Evolutionary conservation across 805 yeast species (phyloP).

Genomic region (Ogataea philodendri): DNA sequence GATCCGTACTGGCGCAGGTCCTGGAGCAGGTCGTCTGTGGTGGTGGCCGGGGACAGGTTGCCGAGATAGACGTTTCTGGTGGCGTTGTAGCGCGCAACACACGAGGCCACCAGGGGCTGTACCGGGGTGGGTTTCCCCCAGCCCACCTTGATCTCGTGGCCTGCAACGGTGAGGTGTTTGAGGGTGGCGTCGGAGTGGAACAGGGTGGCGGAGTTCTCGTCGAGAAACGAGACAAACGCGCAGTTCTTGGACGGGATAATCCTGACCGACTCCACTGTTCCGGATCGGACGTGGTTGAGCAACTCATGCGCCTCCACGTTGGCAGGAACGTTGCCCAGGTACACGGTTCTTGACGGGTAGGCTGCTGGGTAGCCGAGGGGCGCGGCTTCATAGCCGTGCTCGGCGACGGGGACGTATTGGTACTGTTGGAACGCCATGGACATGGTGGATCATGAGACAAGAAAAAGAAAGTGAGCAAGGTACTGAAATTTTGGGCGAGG

Average conservation of each 20-base stretch:
- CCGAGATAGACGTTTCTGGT: slow-evolving; percentile 93
- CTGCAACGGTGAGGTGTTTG: slow-evolving; percentile 75
- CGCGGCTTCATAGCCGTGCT: slow-evolving; percentile 2
- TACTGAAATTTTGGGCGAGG: background rate
- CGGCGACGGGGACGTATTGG: slow-evolving; percentile 8
- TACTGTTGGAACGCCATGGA: slow-evolving; percentile 20
- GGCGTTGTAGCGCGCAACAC: slow-evolving; percentile 83
- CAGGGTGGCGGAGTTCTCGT: slow-evolving; percentile 81
- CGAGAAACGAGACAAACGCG: slow-evolving; percentile 87
- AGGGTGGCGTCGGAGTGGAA: slow-evolving; percentile 93
- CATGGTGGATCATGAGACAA: slow-evolving; percentile 11
- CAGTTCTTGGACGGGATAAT: slow-evolving; percentile 82
- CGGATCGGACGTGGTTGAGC: slow-evolving; percentile 87
- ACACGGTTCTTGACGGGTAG: slow-evolving; percentile 71
- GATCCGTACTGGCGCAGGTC: slow-evolving; percentile 76
- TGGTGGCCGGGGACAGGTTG: slow-evolving; percentile 55
- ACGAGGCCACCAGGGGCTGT: slow-evolving; percentile 68
- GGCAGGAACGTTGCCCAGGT: slow-evolving; percentile 84
- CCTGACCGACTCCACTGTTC: slow-evolving; percentile 76
- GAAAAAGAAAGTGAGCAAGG: slow-evolving; percentile 12
- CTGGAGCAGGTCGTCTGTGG: slow-evolving; percentile 62
- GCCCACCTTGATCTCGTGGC: slow-evolving; percentile 81
- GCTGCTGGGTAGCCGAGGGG: slow-evolving; percentile 10
- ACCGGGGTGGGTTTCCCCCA: slow-evolving; percentile 88
- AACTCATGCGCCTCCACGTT: slow-evolving; percentile 77